A percentile compares a stretch with the other conserved stretches of the same genome.
These are phyloP conservation scores for Neurospora sp. DNA, from an alignment of 495 filamentous ascomycete genomes.

Conservation along the genomic window DNA sequence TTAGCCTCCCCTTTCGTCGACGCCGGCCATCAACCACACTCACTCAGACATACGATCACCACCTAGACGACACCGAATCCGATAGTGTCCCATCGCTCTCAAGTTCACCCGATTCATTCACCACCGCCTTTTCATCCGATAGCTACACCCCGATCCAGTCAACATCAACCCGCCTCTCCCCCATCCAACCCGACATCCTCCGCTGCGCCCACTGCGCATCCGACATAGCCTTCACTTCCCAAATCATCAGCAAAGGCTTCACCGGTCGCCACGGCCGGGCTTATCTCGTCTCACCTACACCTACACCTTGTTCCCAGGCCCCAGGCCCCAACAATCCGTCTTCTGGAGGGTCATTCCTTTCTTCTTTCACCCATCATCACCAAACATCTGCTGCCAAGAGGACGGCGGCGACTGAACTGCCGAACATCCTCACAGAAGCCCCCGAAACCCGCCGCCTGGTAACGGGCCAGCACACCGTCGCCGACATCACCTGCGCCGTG, in stretches of 20 bases:
- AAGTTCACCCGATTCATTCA: constrained; percentile 26
- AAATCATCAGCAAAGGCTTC: constrained; percentile 88
- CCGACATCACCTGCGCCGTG: constrained; percentile 42
- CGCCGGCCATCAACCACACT: constrained; percentile 11
- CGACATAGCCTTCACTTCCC: constrained; percentile 63
- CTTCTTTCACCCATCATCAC: neutral
- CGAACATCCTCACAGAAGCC: constrained; percentile 38
- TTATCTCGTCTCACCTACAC: constrained; percentile 60
- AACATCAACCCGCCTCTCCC: constrained; percentile 13
- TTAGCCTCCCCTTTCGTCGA: constrained; percentile 34
- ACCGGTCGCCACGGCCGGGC: constrained; percentile 89
- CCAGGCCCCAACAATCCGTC: constrained; percentile 2
- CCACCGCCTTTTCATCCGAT: constrained; percentile 7
- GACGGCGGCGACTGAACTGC: constrained; percentile 23
- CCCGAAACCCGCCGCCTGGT: constrained; percentile 63
- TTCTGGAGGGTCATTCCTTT: neutral
- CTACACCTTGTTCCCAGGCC: neutral
- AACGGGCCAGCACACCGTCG: constrained; percentile 62
- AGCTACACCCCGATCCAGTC: neutral
- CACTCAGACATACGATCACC: neutral
- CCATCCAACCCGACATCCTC: constrained; percentile 39
- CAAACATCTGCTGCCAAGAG: neutral
- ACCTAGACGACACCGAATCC: neutral
- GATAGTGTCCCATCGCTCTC: constrained; percentile 10
- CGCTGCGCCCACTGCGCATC: constrained; percentile 63